Base-by-base conservation (phyloP, 371 early-diverging fungal species). In the Saksenaea oblongispora region DNA sequence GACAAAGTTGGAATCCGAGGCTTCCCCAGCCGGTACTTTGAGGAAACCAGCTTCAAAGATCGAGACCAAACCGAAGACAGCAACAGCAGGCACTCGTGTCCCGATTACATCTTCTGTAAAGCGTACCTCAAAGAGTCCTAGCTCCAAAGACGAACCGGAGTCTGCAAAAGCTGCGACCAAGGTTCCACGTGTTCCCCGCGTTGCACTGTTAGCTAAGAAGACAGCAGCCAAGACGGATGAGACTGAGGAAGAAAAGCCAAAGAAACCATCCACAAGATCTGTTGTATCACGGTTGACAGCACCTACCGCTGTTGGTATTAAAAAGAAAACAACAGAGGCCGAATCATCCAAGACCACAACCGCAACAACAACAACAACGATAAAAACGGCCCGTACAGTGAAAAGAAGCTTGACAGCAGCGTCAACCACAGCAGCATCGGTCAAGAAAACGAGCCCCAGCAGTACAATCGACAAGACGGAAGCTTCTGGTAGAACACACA, bases 221-320 rank as follows among this genome's bases (percentile, higher is more conserved):
- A 15, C 63, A n/a, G 37, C 34, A 28, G 10, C 54, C 37, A 58
- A 65, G 58, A 15, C 31, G 27, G 22, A 22, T 27, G 54, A 62
- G 13, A 54, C 61, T 39, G 61, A 64, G 42, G 64, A 63, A 39
- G 67, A 67, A 44, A 67, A 56, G 51, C 27, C 39, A 5, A 56
- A 27, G 11, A 58, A 58, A 39, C 41, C 58, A 7, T 36, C 64
- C 2, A 56, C 66, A 10, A 56, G 55, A 56, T 66, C 73, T 26
- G 36, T 67, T 24, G 65, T 64, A 22, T 73, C 69, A 0, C 69
- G 69, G n/a, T 56, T 68, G 60, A 68, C 64, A 1, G 61, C 63
- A 34, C 69, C 69, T 15, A 68, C 69, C 14, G 57, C 60, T 3
- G 59, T 64, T n/a, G 63, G 69, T 51, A 56, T 64, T 13, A 54